These are phyloP conservation scores for Wallacemonas sp. DNA, from an alignment of 208 protist genomes.

Conservation along the genomic window DNA sequence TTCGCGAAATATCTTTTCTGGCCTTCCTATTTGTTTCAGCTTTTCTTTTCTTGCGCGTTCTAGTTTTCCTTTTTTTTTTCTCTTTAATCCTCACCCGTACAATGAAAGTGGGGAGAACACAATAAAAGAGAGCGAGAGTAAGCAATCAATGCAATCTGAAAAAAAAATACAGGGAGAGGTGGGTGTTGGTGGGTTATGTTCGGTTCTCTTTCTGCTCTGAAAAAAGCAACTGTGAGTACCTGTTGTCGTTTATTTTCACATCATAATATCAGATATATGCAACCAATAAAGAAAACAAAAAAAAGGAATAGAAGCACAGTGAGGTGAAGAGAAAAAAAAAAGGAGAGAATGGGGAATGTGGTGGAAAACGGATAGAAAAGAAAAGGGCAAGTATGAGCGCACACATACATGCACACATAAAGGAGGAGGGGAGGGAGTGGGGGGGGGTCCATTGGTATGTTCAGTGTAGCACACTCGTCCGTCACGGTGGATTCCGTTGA, in stretches of 20 bases:
- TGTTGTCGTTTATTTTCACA: neutral
- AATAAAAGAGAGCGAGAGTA: neutral
- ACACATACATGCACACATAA: too few species aligned
- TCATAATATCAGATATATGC: too few species aligned
- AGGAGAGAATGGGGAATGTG: too few species aligned
- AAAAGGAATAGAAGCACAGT: constrained; percentile 12
- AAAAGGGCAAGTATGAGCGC: too few species aligned
- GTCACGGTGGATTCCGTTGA: too few species aligned
- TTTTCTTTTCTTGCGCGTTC: constrained; percentile 15
- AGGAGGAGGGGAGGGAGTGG: too few species aligned
- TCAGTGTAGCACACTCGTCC: too few species aligned
- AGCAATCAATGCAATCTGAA: too few species aligned
- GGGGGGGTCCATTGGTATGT: too few species aligned
- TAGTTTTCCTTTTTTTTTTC: constrained; percentile 15
- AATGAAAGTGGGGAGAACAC: neutral
- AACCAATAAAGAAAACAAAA: constrained; percentile 10
- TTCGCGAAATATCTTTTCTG: neutral
- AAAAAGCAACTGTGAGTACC: constrained; percentile 23
- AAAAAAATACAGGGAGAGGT: neutral
- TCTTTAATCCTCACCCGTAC: neutral
- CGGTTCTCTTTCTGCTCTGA: constrained; percentile 23
- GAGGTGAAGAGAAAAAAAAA: constrained; percentile 23
- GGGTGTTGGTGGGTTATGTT: too few species aligned
- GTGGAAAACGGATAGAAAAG: constrained; percentile 1
- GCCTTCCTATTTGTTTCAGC: neutral